A percentile compares a stretch with the other conserved stretches of the same genome.
These are phyloP conservation scores for Cinchona pubescens DNA, from an alignment of 257 asterid species.

Conservation along the genomic window DNA sequence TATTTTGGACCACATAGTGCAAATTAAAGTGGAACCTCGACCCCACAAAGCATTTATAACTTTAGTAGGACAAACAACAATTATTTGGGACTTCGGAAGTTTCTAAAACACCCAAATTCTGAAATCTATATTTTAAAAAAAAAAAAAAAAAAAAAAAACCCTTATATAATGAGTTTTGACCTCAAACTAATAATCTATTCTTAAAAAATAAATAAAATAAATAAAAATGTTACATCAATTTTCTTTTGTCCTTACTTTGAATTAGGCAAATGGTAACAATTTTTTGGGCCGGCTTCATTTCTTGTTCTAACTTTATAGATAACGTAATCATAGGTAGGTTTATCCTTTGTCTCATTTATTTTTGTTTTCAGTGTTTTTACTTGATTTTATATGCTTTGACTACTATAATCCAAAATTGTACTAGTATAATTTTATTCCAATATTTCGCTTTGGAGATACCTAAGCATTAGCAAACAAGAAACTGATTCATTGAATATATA, in stretches of 20 bases:
- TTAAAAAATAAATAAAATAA: neutral
- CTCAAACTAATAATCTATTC: no score
- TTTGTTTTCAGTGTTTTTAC: neutral
- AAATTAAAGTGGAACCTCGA: constrained; percentile 6
- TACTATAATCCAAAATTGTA: neutral
- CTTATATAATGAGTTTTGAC: neutral
- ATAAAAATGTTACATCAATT: neutral
- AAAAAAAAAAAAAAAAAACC: neutral
- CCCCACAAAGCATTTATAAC: neutral
- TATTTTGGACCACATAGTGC: constrained; percentile 5
- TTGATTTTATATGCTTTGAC: neutral
- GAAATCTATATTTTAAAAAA: no score
- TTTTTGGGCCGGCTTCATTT: constrained; percentile 5
- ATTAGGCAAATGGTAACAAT: neutral
- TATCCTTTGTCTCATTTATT: neutral
- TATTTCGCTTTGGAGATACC: neutral
- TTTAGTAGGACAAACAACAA: neutral
- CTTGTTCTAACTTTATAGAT: neutral
- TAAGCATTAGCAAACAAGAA: neutral
- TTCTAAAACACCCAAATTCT: neutral
- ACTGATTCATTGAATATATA: no score
- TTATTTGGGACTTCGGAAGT: constrained; percentile 1
- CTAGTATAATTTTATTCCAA: neutral
- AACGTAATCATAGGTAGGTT: neutral
- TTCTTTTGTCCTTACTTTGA: neutral